phyloP scores from a whole-genome alignment of 164 flowering plant genomes.

The Taxillus chinensis region DNA sequence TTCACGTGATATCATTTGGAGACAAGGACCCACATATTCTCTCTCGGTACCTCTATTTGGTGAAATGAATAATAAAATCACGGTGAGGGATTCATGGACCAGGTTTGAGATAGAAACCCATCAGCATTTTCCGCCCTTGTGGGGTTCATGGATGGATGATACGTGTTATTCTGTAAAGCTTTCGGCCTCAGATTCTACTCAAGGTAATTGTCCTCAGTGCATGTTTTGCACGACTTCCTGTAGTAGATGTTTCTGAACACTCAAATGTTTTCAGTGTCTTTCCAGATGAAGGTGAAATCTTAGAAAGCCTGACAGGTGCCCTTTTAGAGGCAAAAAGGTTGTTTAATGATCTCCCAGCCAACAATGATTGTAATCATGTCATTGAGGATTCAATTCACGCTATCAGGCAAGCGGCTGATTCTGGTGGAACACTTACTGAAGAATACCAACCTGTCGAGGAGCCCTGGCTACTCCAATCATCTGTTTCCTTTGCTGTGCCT shows the following conservation, averaged over 20 bases:
- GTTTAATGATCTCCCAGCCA: conserved; percentile 11
- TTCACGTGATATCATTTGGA: conserved; percentile 48
- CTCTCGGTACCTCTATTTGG: conserved; percentile 32
- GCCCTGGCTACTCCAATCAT: conserved; percentile 18
- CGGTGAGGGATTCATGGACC: conserved; percentile 58
- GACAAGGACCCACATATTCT: conserved; percentile 58
- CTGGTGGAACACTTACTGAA: conserved; percentile 16
- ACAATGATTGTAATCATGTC: conserved; percentile 11
- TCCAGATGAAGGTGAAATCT: conserved; percentile 51
- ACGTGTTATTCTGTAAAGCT: conserved; percentile 12
- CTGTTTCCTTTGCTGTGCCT: background rate
- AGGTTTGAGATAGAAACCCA: conserved; percentile 15
- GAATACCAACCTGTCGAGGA: conserved; percentile 43
- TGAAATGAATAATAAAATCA: conserved; percentile 22
- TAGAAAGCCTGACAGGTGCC: conserved; percentile 18
- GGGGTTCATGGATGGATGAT: conserved; percentile 62
- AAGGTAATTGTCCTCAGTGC: conserved; percentile 34
- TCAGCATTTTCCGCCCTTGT: conserved; percentile 23
- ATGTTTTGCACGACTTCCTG: background rate
- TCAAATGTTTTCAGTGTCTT: conserved; percentile 83
- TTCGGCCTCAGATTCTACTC: conserved; percentile 10
- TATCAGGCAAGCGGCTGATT: conserved; percentile 10
- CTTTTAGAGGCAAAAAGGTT: conserved; percentile 14
- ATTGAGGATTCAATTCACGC: conserved; percentile 9
- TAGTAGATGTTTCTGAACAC: conserved; percentile 63